Evolutionary conservation across 495 filamentous ascomycete genomes (phyloP), one percentile per base, ranked within the genome.

Genomic region (Podospora didyma): DNA sequence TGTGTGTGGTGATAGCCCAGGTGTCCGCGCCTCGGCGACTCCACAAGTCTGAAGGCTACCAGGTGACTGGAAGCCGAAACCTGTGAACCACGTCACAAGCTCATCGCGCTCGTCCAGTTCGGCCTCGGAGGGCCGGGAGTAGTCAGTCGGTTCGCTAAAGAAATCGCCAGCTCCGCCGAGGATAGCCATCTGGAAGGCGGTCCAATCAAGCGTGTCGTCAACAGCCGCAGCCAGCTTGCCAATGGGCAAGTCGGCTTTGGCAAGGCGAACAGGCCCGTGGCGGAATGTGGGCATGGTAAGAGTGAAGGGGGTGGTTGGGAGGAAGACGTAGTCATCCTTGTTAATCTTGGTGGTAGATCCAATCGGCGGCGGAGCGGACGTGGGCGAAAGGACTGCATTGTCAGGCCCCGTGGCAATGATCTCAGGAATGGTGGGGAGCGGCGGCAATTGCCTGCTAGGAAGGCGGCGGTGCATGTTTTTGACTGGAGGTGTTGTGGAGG

Each of bases 171-270:
- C 71, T 6, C 73, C 76, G 22, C 79, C 78, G 0, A 73, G 65
- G 46, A 82, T 80, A 9, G 80, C 78, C 68, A 81, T 80, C 61
- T 83, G 79, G 59, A 80, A 81, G 11, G 79, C 79, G 19, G 78
- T 80, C 79, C 77, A 81, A 66, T 83, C 79, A 7, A 83, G 64
- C 23, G 66, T 71, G 23, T 77, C 73, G 49, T 77, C 76, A 6
- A 68, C 64, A n/a, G 65, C 66, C 21, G 73, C 58, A 45, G 65
- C 69, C 49, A 74, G 59, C 42, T 70, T 70, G 31, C 61, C 61
- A 2, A 69, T 64, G 7, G 61, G 51, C 7, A 71, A 58, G 47
- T 77, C 77, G 11, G 63, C 60, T 31, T 72, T 77, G 19, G 67
- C 58, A 7, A 83, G 50, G 11, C 76, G 69, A 52, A 83, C 79